phyloP scores from a whole-genome alignment of 331 rosid species.

The Prunus yedoensis region DNA sequence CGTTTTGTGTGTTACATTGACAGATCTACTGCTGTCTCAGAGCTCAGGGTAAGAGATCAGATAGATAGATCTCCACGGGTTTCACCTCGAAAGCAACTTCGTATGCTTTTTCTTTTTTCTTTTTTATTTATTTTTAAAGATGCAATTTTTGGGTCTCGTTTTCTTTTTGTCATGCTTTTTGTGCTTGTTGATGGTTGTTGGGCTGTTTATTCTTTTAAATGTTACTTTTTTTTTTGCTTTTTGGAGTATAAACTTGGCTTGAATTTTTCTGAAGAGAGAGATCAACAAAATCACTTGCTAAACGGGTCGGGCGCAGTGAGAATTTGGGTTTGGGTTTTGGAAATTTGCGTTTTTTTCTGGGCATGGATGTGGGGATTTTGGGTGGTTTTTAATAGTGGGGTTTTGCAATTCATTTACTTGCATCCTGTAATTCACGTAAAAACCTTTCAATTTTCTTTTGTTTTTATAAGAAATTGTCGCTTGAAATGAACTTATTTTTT shows the following conservation, averaged over 20 bases:
- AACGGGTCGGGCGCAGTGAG: not conserved
- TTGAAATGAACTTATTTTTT: not conserved
- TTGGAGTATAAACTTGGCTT: not conserved
- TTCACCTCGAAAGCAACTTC: not conserved
- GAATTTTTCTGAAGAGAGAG: not conserved
- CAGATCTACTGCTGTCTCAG: slow-evolving; percentile 29
- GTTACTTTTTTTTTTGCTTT: not conserved
- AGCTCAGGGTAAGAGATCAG: slow-evolving; percentile 23
- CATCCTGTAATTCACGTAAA: not conserved
- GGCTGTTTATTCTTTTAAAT: not conserved
- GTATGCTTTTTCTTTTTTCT: not conserved
- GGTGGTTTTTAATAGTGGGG: not conserved
- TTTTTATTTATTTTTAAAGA: not conserved
- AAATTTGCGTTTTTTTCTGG: not conserved
- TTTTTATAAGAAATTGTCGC: not conserved
- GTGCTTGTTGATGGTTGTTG: not conserved
- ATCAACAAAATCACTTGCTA: not conserved
- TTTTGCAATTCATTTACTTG: not conserved
- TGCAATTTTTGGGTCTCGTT: not conserved
- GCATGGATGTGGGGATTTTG: not conserved
- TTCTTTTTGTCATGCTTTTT: not conserved
- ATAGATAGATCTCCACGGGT: slow-evolving; percentile 15
- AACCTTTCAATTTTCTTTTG: not conserved
- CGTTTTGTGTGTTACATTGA: slow-evolving; percentile 13
- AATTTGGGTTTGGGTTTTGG: not conserved